phyloP scores from a whole-genome alignment of 2,329 filamentous ascomycete genomes.

The Domatiomyces catenatus region DNA sequence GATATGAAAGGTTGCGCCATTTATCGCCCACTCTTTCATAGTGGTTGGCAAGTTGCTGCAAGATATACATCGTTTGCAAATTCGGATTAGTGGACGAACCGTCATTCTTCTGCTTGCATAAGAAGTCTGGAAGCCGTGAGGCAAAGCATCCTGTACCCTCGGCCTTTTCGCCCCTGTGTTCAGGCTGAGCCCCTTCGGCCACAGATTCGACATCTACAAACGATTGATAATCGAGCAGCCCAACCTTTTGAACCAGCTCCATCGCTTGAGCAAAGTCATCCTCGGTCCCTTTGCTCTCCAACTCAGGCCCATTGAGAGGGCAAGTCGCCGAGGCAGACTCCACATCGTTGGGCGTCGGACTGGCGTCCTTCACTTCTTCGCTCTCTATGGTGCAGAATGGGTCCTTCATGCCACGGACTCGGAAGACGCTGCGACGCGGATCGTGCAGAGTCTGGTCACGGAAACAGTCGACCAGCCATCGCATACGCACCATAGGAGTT shows the following conservation, averaged over 20 bases:
- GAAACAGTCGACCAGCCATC: slow-evolving; percentile 55
- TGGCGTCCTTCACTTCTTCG: background rate
- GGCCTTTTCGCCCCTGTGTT: background rate
- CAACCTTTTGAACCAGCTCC: background rate
- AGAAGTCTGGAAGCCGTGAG: slow-evolving; percentile 30
- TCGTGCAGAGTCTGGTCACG: slow-evolving; percentile 43
- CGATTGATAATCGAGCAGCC: background rate
- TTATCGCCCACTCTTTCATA: slow-evolving; percentile 61
- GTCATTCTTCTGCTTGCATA: slow-evolving; percentile 44
- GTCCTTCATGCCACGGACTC: slow-evolving; percentile 24
- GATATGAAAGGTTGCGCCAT: slow-evolving; percentile 63
- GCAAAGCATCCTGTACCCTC: slow-evolving; percentile 2
- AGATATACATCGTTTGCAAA: slow-evolving; percentile 54
- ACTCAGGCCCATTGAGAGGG: background rate
- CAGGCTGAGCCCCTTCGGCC: slow-evolving; percentile 14
- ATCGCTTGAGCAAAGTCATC: background rate
- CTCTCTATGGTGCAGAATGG: background rate
- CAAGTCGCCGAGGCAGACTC: background rate
- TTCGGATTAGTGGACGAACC: slow-evolving; percentile 50
- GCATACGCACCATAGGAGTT: slow-evolving; percentile 40
- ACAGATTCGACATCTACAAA: slow-evolving; percentile 27
- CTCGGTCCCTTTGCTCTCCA: background rate
- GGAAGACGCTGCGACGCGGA: slow-evolving; percentile 43
- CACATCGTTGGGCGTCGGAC: background rate
- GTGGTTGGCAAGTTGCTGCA: slow-evolving; percentile 65